These are phyloP conservation scores for Geotrichum cucujoidarum DNA, from an alignment of 1,139 yeast species.

Conservation along the genomic window DNA sequence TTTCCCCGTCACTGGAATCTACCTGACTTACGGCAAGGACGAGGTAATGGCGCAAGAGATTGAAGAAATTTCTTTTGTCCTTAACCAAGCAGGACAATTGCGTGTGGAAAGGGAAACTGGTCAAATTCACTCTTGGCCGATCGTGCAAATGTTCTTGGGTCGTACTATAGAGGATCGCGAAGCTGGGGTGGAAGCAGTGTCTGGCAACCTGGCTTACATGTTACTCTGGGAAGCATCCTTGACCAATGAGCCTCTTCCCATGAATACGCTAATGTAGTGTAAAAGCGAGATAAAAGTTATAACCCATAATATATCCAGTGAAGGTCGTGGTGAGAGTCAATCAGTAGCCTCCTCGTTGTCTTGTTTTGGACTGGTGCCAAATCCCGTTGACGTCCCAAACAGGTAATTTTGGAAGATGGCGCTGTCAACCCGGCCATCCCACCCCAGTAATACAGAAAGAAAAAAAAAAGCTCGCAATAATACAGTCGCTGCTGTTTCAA, in stretches of 20 bases:
- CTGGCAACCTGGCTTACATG: slow-evolving; percentile 32
- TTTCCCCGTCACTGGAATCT: slow-evolving; percentile 39
- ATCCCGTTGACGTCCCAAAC: slow-evolving; percentile 17
- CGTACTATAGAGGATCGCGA: slow-evolving; percentile 29
- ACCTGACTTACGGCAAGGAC: slow-evolving; percentile 40
- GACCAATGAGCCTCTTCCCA: slow-evolving; percentile 7
- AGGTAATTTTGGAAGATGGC: slow-evolving; percentile 9
- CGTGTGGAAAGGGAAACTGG: slow-evolving; percentile 27
- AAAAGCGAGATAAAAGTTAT: no score
- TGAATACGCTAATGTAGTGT: no score
- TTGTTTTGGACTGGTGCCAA: no score
- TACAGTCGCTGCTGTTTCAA: no score
- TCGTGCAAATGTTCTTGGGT: slow-evolving; percentile 29
- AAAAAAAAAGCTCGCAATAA: no score
- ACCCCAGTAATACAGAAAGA: no score
- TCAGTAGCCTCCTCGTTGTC: no score
- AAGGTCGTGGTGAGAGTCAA: no score
- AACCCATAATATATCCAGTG: no score
- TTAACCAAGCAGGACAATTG: slow-evolving; percentile 24
- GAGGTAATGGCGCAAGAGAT: slow-evolving; percentile 41
- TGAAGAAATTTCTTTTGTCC: slow-evolving; percentile 30
- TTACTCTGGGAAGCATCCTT: slow-evolving; percentile 29
- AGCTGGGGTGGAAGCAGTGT: slow-evolving; percentile 30
- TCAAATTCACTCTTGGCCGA: slow-evolving; percentile 38
- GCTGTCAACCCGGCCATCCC: no score